phyloP scores from a whole-genome alignment of 805 yeast species.

The Ogataea ramenticola region DNA sequence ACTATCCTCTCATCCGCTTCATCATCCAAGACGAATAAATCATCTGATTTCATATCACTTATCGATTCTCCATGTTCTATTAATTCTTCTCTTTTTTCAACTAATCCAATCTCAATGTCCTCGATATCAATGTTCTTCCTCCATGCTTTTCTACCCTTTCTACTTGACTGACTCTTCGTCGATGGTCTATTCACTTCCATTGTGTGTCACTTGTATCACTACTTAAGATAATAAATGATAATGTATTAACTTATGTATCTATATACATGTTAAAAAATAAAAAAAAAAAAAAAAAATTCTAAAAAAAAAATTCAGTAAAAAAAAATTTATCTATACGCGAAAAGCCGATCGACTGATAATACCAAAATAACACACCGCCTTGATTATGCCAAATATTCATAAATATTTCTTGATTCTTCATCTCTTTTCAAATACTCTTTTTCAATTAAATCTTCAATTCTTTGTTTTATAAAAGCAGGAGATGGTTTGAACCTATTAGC shows the following conservation, averaged over 20 bases:
- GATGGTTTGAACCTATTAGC: constrained; percentile 62
- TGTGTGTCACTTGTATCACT: neutral
- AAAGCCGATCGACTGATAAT: no score
- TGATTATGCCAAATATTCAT: constrained; percentile 60
- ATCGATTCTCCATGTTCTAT: constrained; percentile 37
- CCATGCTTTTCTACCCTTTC: constrained; percentile 93
- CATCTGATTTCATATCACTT: constrained; percentile 35
- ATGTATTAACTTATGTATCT: neutral
- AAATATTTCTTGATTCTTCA: constrained; percentile 47
- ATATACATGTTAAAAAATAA: no score
- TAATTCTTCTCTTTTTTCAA: constrained; percentile 56
- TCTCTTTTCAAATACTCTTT: constrained; percentile 77
- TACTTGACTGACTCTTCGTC: constrained; percentile 62
- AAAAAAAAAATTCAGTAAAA: neutral
- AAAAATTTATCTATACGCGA: no score
- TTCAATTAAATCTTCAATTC: constrained; percentile 70
- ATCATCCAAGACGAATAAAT: constrained; percentile 59
- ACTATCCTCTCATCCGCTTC: constrained; percentile 45
- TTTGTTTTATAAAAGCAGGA: constrained; percentile 56
- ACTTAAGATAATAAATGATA: neutral
- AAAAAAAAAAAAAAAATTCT: no score
- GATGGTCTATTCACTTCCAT: constrained; percentile 45
- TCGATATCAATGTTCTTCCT: constrained; percentile 84
- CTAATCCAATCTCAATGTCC: constrained; percentile 68
- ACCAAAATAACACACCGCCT: no score